Conservation (phyloP, 306 rosid species). For the Quercus variabilis region DNA sequence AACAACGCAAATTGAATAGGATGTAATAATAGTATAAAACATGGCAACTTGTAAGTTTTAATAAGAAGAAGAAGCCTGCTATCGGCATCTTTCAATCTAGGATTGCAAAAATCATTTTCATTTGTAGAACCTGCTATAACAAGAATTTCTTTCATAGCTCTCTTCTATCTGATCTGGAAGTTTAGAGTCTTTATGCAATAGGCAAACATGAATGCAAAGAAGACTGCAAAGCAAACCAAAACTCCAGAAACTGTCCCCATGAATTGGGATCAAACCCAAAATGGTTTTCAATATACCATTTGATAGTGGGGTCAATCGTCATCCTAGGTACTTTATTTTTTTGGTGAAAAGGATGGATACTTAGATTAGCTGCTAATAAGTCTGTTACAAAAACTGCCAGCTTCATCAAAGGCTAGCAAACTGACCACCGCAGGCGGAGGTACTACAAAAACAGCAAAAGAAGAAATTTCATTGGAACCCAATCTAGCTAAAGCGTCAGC, state of each 20-base stretch:
- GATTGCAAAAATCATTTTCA: too few relatives aligned
- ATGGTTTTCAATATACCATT: slow-evolving; percentile 47
- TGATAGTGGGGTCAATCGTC: slow-evolving; percentile 12
- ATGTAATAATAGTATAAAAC: too few relatives aligned
- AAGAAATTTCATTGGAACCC: too few relatives aligned
- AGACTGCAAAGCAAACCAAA: slow-evolving; percentile 62
- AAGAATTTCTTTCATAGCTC: not conserved
- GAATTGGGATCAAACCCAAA: slow-evolving; percentile 61
- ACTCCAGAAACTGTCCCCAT: slow-evolving; percentile 91
- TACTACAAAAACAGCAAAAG: too few relatives aligned
- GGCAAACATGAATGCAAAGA: slow-evolving; percentile 82
- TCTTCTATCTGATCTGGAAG: slow-evolving; percentile 72
- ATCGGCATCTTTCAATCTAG: not conserved
- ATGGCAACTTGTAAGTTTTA: too few relatives aligned
- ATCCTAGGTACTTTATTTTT: slow-evolving; percentile 15
- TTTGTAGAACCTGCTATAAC: not conserved
- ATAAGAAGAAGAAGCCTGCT: not conserved
- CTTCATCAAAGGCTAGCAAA: too few relatives aligned
- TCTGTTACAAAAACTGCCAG: too few relatives aligned
- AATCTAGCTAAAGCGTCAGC: too few relatives aligned
- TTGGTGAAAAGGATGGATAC: too few relatives aligned
- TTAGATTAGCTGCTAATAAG: too few relatives aligned
- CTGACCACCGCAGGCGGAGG: too few relatives aligned
- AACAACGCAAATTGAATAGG: too few relatives aligned
- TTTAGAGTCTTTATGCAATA: slow-evolving; percentile 71